phyloP scores from a whole-genome alignment of 2,329 filamentous ascomycete genomes.

The Ceratocystiopsis brevicomis region DNA sequence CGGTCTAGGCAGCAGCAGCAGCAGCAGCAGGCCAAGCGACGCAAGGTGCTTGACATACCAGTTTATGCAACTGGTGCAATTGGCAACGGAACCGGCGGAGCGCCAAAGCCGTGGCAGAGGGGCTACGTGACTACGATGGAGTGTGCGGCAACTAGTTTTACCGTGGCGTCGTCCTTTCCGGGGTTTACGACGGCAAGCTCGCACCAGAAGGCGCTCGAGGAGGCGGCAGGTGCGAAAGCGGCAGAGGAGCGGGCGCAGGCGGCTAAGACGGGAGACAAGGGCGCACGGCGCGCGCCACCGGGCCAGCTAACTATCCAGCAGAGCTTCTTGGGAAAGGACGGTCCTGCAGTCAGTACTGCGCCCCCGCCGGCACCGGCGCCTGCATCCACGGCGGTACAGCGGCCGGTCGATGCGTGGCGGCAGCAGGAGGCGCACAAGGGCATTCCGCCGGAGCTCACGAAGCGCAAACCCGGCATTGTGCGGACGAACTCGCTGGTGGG shows the following conservation, averaged over 20 bases:
- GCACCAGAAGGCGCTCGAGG: conserved; percentile 25
- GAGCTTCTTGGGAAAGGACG: background rate
- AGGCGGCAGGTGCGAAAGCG: conserved; percentile 16
- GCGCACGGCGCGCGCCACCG: background rate
- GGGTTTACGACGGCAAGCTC: conserved; percentile 45
- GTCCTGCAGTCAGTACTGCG: too few species aligned
- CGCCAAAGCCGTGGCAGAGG: background rate
- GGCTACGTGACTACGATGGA: conserved; percentile 44
- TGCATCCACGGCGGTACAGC: too few species aligned
- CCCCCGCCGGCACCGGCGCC: too few species aligned
- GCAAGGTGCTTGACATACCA: conserved; percentile 7
- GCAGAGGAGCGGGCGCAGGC: conserved; percentile 10
- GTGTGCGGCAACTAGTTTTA: conserved; percentile 32
- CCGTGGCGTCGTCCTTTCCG: conserved; percentile 29
- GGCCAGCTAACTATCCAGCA: background rate
- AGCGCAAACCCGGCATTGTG: conserved; percentile 23
- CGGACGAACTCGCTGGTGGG: conserved; percentile 13
- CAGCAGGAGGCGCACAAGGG: conserved; percentile 2
- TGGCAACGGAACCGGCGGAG: conserved; percentile 9
- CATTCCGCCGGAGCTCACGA: conserved; percentile 16
- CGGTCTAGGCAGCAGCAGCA: background rate
- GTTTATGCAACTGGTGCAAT: conserved; percentile 6
- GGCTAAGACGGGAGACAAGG: conserved; percentile 13
- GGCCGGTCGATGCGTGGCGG: too few species aligned
- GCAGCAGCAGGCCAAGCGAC: conserved; percentile 12